These are phyloP conservation scores for Eucalyptus marginata DNA, from an alignment of 345 rosid genomes.

Conservation along the genomic window DNA sequence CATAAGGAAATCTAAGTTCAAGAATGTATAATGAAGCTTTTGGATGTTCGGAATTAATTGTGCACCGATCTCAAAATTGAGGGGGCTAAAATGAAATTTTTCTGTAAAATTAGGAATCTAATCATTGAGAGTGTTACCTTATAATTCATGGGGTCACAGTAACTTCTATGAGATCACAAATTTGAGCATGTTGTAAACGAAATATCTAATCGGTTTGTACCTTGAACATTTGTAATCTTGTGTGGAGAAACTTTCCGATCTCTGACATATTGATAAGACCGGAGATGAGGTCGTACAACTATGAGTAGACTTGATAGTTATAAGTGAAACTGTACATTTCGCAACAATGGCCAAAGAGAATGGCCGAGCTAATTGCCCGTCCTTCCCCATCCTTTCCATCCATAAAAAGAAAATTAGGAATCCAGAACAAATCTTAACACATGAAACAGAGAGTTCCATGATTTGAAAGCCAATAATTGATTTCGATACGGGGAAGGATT, in stretches of 20 bases:
- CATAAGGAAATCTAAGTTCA: neutral
- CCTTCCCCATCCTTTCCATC: neutral
- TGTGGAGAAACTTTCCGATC: accelerated
- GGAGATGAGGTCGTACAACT: neutral
- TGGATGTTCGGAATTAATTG: neutral
- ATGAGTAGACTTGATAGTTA: neutral
- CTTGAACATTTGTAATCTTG: accelerated
- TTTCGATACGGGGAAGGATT: neutral
- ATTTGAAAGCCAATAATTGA: neutral
- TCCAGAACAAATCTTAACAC: neutral
- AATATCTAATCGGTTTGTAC: neutral
- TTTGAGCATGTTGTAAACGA: neutral
- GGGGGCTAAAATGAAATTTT: neutral
- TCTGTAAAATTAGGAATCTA: neutral
- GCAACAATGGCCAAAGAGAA: neutral
- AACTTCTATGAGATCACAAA: neutral
- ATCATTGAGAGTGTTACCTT: neutral
- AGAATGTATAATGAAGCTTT: neutral
- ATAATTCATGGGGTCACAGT: neutral
- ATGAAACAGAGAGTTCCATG: neutral
- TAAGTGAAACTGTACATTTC: neutral
- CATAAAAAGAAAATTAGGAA: neutral
- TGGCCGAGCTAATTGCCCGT: neutral
- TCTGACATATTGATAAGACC: accelerated
- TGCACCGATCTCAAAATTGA: neutral